Percentiles rank a stretch among this genome's conserved stretches.
These are phyloP conservation scores for Harringtonia aguacate DNA, from an alignment of 2,329 filamentous ascomycete species.

Conservation along the genomic window DNA sequence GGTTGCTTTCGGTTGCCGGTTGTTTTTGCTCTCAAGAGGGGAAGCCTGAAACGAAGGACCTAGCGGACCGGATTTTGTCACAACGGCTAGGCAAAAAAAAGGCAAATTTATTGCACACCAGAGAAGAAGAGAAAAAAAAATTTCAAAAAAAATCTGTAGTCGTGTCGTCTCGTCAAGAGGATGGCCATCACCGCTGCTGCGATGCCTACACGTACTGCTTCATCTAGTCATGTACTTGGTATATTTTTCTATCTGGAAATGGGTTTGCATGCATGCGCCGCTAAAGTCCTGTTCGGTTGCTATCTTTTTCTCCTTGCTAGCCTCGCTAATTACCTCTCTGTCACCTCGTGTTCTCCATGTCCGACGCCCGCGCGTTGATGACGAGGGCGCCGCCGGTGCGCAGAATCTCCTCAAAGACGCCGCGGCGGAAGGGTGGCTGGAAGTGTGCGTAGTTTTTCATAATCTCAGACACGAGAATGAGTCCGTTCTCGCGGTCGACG, in stretches of 20 bases:
- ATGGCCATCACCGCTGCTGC: no score
- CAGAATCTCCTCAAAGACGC: constrained; percentile 36
- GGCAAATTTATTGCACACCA: background rate
- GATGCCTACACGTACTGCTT: no score
- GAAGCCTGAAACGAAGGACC: background rate
- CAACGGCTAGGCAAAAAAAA: background rate
- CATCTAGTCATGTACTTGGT: no score
- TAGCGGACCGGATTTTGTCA: no score
- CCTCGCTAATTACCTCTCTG: background rate
- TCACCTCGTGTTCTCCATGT: background rate
- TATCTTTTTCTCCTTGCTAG: no score
- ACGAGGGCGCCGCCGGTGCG: constrained; percentile 37
- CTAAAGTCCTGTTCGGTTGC: no score
- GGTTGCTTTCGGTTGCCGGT: background rate
- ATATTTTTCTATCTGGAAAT: no score
- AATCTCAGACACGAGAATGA: constrained; percentile 48
- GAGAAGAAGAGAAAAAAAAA: background rate
- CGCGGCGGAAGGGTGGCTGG: constrained; percentile 26
- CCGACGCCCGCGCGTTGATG: constrained; percentile 14
- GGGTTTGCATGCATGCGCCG: no score
- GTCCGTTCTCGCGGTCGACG: constrained; percentile 49
- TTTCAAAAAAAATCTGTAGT: no score
- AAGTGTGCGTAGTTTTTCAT: constrained; percentile 31
- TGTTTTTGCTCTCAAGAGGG: no score
- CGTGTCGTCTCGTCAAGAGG: background rate